Conservation (phyloP, 129 eudicot genomes). For the Chrysanthemum makinoi region DNA sequence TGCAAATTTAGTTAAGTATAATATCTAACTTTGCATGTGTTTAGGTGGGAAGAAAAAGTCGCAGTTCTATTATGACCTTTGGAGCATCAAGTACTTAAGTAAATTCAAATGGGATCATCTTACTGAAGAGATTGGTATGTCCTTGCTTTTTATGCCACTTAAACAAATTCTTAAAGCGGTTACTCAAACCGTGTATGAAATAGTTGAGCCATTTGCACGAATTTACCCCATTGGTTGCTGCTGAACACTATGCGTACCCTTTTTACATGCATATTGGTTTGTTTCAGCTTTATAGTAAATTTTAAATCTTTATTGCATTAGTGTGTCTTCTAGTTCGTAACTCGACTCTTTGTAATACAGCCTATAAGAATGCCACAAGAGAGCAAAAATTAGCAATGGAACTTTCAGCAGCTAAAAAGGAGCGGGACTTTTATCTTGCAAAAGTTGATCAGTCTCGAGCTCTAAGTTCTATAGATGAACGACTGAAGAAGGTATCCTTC, state of each 20-base stretch:
- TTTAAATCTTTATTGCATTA: not conserved
- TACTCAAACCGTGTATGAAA: not conserved
- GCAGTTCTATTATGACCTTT: constrained; percentile 73
- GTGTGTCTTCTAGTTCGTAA: no score
- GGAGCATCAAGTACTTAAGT: constrained; percentile 93
- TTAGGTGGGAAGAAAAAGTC: constrained; percentile 96
- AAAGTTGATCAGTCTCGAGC: constrained; percentile 84
- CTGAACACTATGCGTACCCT: not conserved
- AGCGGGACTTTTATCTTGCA: constrained; percentile 75
- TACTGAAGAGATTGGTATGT: constrained; percentile 78
- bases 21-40: constrained; percentile 14
- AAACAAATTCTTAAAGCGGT: not conserved
- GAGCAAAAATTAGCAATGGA: constrained; percentile 89
- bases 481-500: constrained; percentile 70
- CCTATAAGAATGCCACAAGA: constrained; percentile 67
- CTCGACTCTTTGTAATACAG: no score
- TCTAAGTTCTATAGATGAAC: constrained; percentile 63
- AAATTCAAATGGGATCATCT: constrained; percentile 99
- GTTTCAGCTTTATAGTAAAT: not conserved
- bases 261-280: not conserved
- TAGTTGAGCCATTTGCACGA: not conserved
- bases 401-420: constrained; percentile 81
- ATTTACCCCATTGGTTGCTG: not conserved
- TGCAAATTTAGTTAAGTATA: constrained; percentile 9
- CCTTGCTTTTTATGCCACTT: not conserved